These are phyloP conservation scores for Chlorella sorokiniana DNA, from an alignment of 139 green algal species.

Conservation along the genomic window DNA sequence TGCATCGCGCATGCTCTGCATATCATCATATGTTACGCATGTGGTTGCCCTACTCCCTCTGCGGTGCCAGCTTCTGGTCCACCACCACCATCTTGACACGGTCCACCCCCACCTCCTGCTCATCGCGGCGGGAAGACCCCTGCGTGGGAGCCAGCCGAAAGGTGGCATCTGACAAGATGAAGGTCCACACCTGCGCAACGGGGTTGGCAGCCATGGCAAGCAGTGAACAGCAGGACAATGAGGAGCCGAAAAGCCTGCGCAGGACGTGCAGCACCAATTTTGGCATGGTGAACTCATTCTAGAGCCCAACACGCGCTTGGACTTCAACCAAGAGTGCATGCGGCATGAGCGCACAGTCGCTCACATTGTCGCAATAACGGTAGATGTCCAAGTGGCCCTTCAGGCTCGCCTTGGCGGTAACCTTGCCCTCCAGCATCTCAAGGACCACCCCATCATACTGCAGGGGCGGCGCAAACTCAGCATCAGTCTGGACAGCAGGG, in stretches of 20 bases:
- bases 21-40: neutral
- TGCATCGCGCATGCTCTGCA: too few relatives aligned
- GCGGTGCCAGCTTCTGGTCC: slow-evolving; percentile 33
- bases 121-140: slow-evolving; percentile 26
- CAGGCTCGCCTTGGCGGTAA: slow-evolving; percentile 30
- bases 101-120: slow-evolving; percentile 37
- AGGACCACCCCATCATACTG: slow-evolving; percentile 24
- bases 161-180: slow-evolving; percentile 48
- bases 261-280: neutral
- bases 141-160: slow-evolving; percentile 31
- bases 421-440: slow-evolving; percentile 2
- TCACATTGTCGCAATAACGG: slow-evolving; percentile 58
- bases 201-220: neutral
- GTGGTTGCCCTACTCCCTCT: too few relatives aligned
- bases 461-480: neutral
- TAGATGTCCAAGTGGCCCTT: slow-evolving; percentile 60
- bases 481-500: neutral
- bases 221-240: neutral
- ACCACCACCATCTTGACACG: slow-evolving; percentile 41
- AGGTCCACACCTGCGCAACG: slow-evolving; percentile 54
- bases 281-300: neutral
- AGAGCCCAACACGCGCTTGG: neutral
- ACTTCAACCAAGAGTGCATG: neutral
- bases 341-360: neutral
- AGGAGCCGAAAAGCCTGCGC: neutral